A percentile compares a stretch with the other conserved stretches of the same genome.
These are phyloP conservation scores for Musa troglodytarum DNA, from an alignment of 176 grass and related monocot genomes.

Conservation along the genomic window DNA sequence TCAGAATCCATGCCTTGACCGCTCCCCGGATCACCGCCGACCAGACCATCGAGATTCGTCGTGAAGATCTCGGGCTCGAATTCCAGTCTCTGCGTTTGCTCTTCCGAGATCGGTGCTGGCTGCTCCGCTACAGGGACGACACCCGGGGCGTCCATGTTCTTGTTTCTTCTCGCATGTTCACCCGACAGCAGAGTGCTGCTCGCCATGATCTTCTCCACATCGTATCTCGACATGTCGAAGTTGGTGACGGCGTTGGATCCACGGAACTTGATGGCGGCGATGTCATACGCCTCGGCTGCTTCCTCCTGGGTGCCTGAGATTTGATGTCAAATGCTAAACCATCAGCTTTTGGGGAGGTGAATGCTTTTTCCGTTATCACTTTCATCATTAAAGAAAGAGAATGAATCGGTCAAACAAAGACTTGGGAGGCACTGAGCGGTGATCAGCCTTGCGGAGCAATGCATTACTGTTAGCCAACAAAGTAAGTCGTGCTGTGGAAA, in stretches of 20 bases:
- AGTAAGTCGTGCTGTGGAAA: constrained; percentile 33
- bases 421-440: constrained; percentile 26
- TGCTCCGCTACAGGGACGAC: constrained; percentile 20
- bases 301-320: constrained; percentile 75
- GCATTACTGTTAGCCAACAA: constrained; percentile 29
- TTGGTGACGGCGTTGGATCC: constrained; percentile 84
- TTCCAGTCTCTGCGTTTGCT: constrained; percentile 6
- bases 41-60: constrained; percentile 35
- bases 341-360: neutral
- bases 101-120: neutral
- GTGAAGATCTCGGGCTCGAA: constrained; percentile 16
- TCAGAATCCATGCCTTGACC: constrained; percentile 35
- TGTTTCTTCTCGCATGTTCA: constrained; percentile 45
- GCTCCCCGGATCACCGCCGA: constrained; percentile 9
- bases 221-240: constrained; percentile 80
- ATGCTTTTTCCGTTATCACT: constrained; percentile 3
- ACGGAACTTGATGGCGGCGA: constrained; percentile 93
- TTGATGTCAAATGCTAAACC: neutral
- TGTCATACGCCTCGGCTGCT: constrained; percentile 90
- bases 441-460: constrained; percentile 69
- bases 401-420: constrained; percentile 28
- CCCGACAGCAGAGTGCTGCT: constrained; percentile 66
- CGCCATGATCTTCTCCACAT: constrained; percentile 80
- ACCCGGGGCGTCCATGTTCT: neutral
- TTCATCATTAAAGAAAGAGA: constrained; percentile 22